These are phyloP conservation scores for Thalassiosira profunda DNA, from an alignment of 108 stramenopile genomes.

Conservation along the genomic window DNA sequence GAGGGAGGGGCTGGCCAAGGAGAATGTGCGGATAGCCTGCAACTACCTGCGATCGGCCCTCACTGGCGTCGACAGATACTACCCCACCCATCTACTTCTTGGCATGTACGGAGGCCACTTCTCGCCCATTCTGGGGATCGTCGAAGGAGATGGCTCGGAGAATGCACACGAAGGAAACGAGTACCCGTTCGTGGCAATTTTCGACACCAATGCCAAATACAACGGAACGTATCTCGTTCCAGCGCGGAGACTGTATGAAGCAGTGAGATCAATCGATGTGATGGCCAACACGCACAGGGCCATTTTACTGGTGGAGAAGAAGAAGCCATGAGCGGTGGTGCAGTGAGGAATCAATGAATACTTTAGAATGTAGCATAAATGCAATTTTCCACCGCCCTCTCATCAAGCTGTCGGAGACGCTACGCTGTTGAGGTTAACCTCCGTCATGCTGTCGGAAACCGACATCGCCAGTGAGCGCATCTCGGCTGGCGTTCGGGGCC, in stretches of 20 bases:
- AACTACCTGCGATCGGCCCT: constrained; percentile 40
- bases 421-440: no score
- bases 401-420: no score
- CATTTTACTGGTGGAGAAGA: constrained; percentile 40
- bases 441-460: no score
- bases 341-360: no score
- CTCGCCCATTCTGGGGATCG: constrained; percentile 41
- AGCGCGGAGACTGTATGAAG: constrained; percentile 35
- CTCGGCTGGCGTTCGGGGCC: no score
- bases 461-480: no score
- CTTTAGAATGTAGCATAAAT: no score
- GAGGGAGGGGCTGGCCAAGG: constrained; percentile 21
- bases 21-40: constrained; percentile 27
- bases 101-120: constrained; percentile 46
- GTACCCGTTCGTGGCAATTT: constrained; percentile 38
- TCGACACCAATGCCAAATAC: constrained; percentile 46
- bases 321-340: no score
- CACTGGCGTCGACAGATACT: constrained; percentile 29
- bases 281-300: constrained; percentile 29
- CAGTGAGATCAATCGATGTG: constrained; percentile 36
- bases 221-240: constrained; percentile 42
- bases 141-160: constrained; percentile 7
- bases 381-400: no score
- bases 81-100: constrained; percentile 29
- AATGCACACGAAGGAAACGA: background rate